These are phyloP conservation scores for Flagelloscypha sp. DNA, from an alignment of 768 basidiomycete genomes.

Conservation along the genomic window DNA sequence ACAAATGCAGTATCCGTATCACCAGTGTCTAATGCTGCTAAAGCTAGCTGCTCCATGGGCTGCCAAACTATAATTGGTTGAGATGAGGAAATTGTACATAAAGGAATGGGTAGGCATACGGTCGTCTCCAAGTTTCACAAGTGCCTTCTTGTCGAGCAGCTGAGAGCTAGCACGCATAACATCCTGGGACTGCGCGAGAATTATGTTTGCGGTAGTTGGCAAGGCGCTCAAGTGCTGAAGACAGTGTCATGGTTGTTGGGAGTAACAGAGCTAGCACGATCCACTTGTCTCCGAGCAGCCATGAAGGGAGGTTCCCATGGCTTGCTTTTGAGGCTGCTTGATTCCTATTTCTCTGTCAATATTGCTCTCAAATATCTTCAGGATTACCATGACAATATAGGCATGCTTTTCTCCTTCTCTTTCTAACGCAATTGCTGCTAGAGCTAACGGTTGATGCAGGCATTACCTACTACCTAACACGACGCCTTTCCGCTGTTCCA, in stretches of 20 bases:
- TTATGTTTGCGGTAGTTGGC: conserved; percentile 47
- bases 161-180: conserved; percentile 44
- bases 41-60: conserved; percentile 70
- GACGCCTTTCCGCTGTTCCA: conserved; percentile 60
- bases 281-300: too few relatives aligned
- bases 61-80: conserved; percentile 59
- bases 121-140: conserved; percentile 46
- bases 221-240: conserved; percentile 41
- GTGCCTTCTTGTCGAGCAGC: conserved; percentile 39
- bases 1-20: conserved; percentile 70
- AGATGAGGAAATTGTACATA: conserved; percentile 5
- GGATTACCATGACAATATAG: conserved; percentile 78
- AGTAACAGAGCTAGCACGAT: too few relatives aligned
- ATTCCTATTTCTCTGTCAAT: conserved; percentile 89
- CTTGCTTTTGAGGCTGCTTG: conserved; percentile 83
- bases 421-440: too few relatives aligned
- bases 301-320: too few relatives aligned
- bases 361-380: conserved; percentile 85
- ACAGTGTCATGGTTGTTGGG: conserved; percentile 48
- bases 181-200: conserved; percentile 42
- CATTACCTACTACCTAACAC: conserved; percentile 84
- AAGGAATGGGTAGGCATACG: conserved; percentile 25
- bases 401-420: too few relatives aligned
- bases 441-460: too few relatives aligned
- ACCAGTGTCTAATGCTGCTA: conserved; percentile 74